A percentile compares a stretch with the other conserved stretches of the same genome.
Evolutionary conservation across 2,329 filamentous ascomycete genomes (phyloP).

Genomic region (Chrysoporthe austroafricana): DNA sequence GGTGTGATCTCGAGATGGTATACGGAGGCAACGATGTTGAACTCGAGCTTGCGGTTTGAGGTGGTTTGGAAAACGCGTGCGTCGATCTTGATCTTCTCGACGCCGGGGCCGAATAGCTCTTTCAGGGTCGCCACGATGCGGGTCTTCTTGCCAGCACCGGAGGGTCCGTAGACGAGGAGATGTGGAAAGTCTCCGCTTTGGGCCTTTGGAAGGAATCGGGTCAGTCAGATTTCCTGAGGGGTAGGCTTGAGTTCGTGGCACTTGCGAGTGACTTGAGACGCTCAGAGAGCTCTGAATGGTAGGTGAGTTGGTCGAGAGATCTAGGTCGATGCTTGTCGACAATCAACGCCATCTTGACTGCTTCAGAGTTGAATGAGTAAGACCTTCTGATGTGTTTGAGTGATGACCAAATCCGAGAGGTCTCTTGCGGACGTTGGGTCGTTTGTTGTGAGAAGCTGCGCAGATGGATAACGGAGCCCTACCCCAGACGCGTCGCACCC

Average conservation of each 20-base stretch:
- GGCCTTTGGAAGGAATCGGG: conserved; percentile 60
- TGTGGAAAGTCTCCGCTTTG: conserved; percentile 98
- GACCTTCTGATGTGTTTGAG: not conserved
- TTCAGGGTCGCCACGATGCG: conserved; percentile 94
- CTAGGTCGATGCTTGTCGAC: conserved; percentile 75
- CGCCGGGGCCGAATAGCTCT: conserved; percentile 91
- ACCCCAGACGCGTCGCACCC: conserved; percentile 8
- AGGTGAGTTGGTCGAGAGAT: conserved; percentile 78
- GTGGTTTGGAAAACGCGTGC: conserved; percentile 94
- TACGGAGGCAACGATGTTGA: conserved; percentile 96
- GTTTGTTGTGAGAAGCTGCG: not conserved
- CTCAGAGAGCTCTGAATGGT: conserved; percentile 86
- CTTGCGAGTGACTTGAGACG: conserved; percentile 83
- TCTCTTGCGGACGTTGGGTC: not conserved
- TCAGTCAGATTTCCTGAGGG: conserved; percentile 8
- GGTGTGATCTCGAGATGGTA: conserved; percentile 99
- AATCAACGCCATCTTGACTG: conserved; percentile 64
- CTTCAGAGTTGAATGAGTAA: conserved; percentile 13
- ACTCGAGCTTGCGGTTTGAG: conserved; percentile 95
- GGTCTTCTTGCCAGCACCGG: conserved; percentile 96
- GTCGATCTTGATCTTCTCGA: conserved; percentile 99
- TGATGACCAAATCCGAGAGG: not conserved
- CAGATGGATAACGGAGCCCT: not conserved
- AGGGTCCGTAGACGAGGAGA: conserved; percentile 94
- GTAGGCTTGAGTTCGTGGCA: conserved; percentile 15